A percentile compares a stretch with the other conserved stretches of the same genome.
These are phyloP conservation scores for Candida incommunis DNA, from an alignment of 805 yeast genomes.

Conservation along the genomic window DNA sequence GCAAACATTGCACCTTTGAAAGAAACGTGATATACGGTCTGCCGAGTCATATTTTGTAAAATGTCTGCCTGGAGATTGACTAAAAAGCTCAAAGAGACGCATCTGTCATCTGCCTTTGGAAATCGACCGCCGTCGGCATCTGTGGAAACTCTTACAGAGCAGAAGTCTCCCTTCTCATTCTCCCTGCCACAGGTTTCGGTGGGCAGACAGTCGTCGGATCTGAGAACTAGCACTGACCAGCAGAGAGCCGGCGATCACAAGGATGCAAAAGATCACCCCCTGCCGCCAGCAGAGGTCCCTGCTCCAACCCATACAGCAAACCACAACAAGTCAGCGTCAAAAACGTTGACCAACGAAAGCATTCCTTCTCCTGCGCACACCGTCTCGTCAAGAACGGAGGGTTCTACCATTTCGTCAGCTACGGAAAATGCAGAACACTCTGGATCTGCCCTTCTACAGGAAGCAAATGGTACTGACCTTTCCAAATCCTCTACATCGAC, in stretches of 20 bases:
- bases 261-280: not conserved
- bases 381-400: not conserved
- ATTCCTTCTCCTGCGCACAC: not conserved
- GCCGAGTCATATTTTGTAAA: not conserved
- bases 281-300: not conserved
- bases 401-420: not conserved
- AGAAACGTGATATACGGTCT: no score
- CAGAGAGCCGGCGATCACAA: not conserved
- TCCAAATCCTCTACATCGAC: slow-evolving; percentile 9
- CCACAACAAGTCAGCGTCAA: not conserved
- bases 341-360: not conserved
- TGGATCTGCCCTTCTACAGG: not conserved
- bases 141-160: slow-evolving; percentile 1
- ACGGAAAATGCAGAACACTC: not conserved
- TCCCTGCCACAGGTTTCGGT: not conserved
- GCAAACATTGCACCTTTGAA: no score
- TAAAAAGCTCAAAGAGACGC: slow-evolving; percentile 31
- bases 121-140: slow-evolving; percentile 14
- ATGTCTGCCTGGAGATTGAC: slow-evolving; percentile 31
- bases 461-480: not conserved
- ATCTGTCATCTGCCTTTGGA: slow-evolving; percentile 17
- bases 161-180: slow-evolving; percentile 1
- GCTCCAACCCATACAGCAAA: not conserved
- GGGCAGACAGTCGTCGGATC: not conserved
- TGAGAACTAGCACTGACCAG: not conserved